Conservation (phyloP, 495 filamentous ascomycete genomes). For the Neurospora tetraspora region DNA sequence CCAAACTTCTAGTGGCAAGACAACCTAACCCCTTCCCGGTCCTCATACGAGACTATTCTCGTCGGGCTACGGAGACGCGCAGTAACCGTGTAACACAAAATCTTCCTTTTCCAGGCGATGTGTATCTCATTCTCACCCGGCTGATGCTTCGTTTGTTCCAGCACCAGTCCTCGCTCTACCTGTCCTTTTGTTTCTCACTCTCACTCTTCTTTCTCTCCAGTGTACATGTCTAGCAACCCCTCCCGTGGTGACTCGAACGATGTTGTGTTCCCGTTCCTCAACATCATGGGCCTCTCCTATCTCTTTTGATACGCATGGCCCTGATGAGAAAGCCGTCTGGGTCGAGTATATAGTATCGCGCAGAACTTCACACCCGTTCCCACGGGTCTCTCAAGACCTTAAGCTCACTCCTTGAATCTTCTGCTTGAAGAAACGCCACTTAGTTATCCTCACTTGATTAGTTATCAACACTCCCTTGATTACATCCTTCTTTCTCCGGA, state of each 20-base stretch:
- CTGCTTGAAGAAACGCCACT: background rate
- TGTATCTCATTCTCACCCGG: constrained; percentile 1
- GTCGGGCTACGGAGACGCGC: constrained; percentile 22
- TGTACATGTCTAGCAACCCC: background rate
- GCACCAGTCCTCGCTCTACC: background rate
- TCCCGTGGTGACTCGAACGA: constrained; percentile 1
- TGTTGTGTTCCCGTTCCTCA: constrained; percentile 14
- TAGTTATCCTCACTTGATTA: background rate
- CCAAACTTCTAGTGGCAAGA: constrained; percentile 12
- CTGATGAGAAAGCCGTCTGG: background rate
- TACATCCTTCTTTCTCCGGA: background rate
- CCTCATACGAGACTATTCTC: constrained; percentile 27
- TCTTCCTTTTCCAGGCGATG: background rate
- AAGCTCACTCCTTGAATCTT: background rate
- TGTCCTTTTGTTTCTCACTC: background rate
- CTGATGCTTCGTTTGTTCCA: background rate
- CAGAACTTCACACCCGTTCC: constrained; percentile 14
- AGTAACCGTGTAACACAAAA: constrained; percentile 16
- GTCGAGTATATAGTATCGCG: constrained; percentile 15
- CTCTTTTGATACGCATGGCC: background rate
- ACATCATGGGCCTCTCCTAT: constrained; percentile 1
- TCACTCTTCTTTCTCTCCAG: background rate
- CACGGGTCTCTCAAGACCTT: background rate
- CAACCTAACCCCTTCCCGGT: constrained; percentile 5
- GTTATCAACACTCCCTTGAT: background rate